Evolutionary conservation across 192 early-diverging fungal genomes (phyloP), one percentile per base, ranked within the genome.

Genomic region (Rhizoclosmatium globosum): DNA sequence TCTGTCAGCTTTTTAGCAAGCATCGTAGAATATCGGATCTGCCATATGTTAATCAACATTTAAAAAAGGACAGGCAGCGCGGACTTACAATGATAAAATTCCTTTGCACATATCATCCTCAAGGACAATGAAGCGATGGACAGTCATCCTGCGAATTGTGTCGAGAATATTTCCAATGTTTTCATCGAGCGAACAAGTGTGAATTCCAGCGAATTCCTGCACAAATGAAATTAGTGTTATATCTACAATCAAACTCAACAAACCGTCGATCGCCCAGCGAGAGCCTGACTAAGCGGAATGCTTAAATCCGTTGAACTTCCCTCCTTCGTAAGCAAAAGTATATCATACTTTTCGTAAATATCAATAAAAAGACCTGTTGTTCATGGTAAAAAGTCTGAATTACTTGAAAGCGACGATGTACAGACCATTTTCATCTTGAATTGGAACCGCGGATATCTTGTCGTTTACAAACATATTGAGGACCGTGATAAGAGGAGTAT

Each of bases 281-380:
- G 78, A 13, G 96, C 95, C 75, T 97, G 93, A 42, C 91, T 92
- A 7, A 99, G 93, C 7, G 95, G 94, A 47, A 96, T 92, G 78
- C 94, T 92, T 61, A 98, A 87, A 76, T 97, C 92, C 61, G 90
- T 83, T 47, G 92, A 93, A 42, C 87, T 87, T 19, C 91, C 91
- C 31, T 94, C 90, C 60, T 89, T 88, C 19, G 92, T 90, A 23
- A 94, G 69, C 86, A 98, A 92, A 89, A 99, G 93, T 17, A 98
- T 94, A 89, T 99, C 97, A 19, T 94, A 95, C 62, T 96, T 95
- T 80, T 97, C 97, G 88, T 95, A 99, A 45, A 98, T 97, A 82
- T 99, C 96, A 48, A 98, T 76, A 44, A 98, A 95, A 15, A 89
- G 82, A 48, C 91, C 94, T 91, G 84, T 42, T 23, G 7, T 42